phyloP scores from a whole-genome alignment of 768 basidiomycete species.

The Leucogyrophana mollusca region DNA sequence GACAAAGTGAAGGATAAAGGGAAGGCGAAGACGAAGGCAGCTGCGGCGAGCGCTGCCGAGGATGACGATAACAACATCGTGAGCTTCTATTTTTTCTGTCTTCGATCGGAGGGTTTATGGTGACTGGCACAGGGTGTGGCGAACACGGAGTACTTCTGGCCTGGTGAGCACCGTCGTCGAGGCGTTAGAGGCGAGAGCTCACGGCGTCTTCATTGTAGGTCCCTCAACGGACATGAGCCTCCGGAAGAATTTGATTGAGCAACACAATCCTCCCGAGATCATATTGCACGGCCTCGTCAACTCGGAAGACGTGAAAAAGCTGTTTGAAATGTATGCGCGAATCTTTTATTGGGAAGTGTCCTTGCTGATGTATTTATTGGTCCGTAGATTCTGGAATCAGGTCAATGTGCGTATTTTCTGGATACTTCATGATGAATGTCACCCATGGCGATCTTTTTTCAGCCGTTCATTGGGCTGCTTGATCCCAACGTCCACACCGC shows the following conservation, averaged over 20 bases:
- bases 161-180: constrained; percentile 44
- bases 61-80: constrained; percentile 66
- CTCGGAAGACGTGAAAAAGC: constrained; percentile 72
- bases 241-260: constrained; percentile 71
- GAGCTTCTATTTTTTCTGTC: constrained; percentile 21
- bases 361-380: constrained; percentile 5
- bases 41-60: constrained; percentile 19
- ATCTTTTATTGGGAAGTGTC: background rate
- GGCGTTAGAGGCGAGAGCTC: background rate
- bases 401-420: constrained; percentile 55
- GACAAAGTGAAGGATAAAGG: constrained; percentile 42
- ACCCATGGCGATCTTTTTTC: constrained; percentile 3
- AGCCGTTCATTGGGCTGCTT: constrained; percentile 71
- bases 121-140: constrained; percentile 62
- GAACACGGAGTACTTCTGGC: constrained; percentile 77
- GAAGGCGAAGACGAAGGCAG: constrained; percentile 24
- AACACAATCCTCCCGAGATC: constrained; percentile 79
- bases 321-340: constrained; percentile 73
- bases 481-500: constrained; percentile 83
- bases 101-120: background rate
- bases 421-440: background rate
- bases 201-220: constrained; percentile 34
- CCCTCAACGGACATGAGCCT: constrained; percentile 72
- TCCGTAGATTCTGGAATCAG: constrained; percentile 62
- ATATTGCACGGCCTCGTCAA: constrained; percentile 77